Conservation (phyloP, 805 yeast species). For the Yarrowia sp. region DNA sequence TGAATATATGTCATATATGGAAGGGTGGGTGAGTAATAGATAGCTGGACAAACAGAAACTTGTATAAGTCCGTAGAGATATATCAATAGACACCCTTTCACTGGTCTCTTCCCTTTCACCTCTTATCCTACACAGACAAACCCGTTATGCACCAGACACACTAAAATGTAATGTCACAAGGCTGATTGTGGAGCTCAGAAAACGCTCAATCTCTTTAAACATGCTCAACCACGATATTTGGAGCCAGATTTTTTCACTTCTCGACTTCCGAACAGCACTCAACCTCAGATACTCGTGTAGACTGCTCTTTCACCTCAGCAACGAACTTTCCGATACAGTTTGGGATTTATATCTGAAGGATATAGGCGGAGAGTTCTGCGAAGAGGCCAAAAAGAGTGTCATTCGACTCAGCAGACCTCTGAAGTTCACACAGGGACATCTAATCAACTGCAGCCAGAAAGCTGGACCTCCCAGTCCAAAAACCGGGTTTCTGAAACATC, state of each 20-base stretch:
- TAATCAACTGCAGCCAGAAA: conserved; percentile 1
- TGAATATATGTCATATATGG: neutral
- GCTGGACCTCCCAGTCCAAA: conserved; percentile 14
- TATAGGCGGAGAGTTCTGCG: conserved; percentile 7
- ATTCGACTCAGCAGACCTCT: conserved; percentile 8
- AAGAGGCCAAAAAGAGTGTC: neutral
- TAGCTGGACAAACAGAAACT: too few species aligned
- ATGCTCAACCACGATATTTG: conserved; percentile 28
- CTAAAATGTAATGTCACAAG: conserved; percentile 5
- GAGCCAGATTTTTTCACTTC: neutral
- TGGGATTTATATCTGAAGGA: neutral
- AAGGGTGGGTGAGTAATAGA: too few species aligned
- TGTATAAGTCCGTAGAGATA: too few species aligned
- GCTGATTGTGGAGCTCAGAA: neutral
- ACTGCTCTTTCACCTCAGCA: conserved; percentile 2
- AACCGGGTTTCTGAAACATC: conserved; percentile 5
- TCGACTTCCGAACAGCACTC: conserved; percentile 9
- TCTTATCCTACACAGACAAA: neutral
- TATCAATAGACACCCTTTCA: too few species aligned
- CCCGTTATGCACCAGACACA: neutral
- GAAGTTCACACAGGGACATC: neutral
- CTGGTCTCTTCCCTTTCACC: too few species aligned
- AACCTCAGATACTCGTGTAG: conserved; percentile 13
- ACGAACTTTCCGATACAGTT: conserved; percentile 4
- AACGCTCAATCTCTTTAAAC: neutral